These are phyloP conservation scores for Aplosporella prunicola DNA, from an alignment of 2,329 filamentous ascomycete genomes.

Conservation along the genomic window DNA sequence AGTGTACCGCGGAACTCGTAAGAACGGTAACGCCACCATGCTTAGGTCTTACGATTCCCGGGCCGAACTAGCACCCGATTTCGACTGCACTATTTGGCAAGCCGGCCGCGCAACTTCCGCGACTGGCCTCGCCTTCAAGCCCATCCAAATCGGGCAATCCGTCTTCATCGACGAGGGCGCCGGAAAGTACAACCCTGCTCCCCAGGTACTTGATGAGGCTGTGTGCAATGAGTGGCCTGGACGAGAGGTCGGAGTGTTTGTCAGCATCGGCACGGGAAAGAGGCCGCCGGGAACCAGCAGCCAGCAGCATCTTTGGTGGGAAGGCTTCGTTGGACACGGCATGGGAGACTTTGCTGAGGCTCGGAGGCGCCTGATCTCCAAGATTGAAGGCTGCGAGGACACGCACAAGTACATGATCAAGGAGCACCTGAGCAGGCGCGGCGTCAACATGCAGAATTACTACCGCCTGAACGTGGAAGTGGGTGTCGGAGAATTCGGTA, in stretches of 20 bases:
- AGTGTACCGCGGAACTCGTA: constrained; percentile 73
- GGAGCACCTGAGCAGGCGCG: constrained; percentile 65
- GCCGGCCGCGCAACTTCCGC: constrained; percentile 90
- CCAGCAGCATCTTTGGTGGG: constrained; percentile 73
- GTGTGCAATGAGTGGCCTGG: constrained; percentile 91
- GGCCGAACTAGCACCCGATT: constrained; percentile 81
- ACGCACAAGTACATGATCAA: constrained; percentile 80
- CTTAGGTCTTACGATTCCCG: constrained; percentile 92
- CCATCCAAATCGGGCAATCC: constrained; percentile 86
- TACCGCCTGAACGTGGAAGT: constrained; percentile 95
- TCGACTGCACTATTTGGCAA: constrained; percentile 94
- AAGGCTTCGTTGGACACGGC: constrained; percentile 62
- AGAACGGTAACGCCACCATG: constrained; percentile 58
- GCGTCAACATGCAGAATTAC: constrained; percentile 82
- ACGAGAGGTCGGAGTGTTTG: constrained; percentile 80
- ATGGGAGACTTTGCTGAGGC: constrained; percentile 90
- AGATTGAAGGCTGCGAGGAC: constrained; percentile 90
- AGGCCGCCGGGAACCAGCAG: constrained; percentile 63
- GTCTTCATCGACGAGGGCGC: constrained; percentile 88
- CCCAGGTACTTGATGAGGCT: constrained; percentile 80
- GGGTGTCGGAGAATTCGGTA: constrained; percentile 91
- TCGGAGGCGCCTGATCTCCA: constrained; percentile 69
- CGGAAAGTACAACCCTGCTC: constrained; percentile 85
- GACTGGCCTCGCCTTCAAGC: constrained; percentile 89
- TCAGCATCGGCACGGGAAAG: constrained; percentile 92